A percentile compares a stretch with the other conserved stretches of the same genome.
Evolutionary conservation across 2,329 filamentous ascomycete species (phyloP).

Genomic region (Monosporascus sp.): DNA sequence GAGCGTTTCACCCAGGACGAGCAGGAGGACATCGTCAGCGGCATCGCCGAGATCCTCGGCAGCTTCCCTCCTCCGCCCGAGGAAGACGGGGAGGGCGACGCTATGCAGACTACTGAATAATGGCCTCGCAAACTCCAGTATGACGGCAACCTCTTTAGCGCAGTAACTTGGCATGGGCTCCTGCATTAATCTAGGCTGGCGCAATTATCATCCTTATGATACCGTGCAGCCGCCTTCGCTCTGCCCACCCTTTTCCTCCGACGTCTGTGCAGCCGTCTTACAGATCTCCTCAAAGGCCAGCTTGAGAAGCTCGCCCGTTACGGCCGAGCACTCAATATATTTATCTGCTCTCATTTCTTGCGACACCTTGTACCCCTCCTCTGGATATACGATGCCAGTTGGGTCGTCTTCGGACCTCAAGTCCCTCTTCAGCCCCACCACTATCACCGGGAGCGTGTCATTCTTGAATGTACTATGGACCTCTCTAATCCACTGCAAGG

Average conservation of each 20-base stretch:
- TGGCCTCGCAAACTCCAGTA: not conserved
- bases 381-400: slow-evolving; percentile 55
- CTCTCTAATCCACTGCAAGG: slow-evolving; percentile 51
- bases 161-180: too few species aligned
- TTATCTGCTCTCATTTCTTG: slow-evolving; percentile 56
- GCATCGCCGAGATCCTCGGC: slow-evolving; percentile 55
- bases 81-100: slow-evolving; percentile 29
- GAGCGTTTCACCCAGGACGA: slow-evolving; percentile 54
- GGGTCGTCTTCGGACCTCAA: slow-evolving; percentile 52
- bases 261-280: slow-evolving; percentile 46
- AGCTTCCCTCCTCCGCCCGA: slow-evolving; percentile 35
- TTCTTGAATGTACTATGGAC: slow-evolving; percentile 43
- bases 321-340: slow-evolving; percentile 59
- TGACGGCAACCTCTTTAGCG: too few species aligned
- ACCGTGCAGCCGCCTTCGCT: slow-evolving; percentile 47
- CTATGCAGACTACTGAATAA: slow-evolving; percentile 30
- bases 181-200: too few species aligned
- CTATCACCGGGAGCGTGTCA: slow-evolving; percentile 47
- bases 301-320: slow-evolving; percentile 53
- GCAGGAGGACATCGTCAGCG: slow-evolving; percentile 52
- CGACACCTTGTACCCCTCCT: slow-evolving; percentile 52
- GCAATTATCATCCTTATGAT: slow-evolving; percentile 7
- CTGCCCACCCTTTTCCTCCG: slow-evolving; percentile 42
- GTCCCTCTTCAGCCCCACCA: slow-evolving; percentile 58
- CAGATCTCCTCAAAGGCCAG: slow-evolving; percentile 58